Evolutionary conservation across 495 filamentous ascomycete species (phyloP).

Genomic region (Aspergillus ostianus): DNA sequence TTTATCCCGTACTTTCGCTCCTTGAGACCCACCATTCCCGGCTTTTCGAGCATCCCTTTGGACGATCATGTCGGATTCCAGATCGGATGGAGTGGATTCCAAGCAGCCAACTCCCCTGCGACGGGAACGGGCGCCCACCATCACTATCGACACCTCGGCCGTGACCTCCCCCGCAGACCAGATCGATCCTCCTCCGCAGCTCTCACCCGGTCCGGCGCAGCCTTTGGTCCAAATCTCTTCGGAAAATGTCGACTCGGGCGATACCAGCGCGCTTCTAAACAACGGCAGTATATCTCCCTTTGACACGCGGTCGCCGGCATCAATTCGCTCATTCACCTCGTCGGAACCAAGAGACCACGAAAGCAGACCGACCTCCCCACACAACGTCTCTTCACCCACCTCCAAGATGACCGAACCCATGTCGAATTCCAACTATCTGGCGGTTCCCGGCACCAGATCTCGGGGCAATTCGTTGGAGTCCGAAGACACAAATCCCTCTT

Average conservation of each 20-base stretch:
- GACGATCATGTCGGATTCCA: constrained; percentile 36
- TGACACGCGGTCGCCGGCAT: constrained; percentile 55
- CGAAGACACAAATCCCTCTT: constrained; percentile 49
- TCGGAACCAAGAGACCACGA: constrained; percentile 74
- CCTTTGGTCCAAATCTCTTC: constrained; percentile 44
- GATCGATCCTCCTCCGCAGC: constrained; percentile 23
- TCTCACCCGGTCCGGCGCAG: constrained; percentile 38
- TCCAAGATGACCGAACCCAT: constrained; percentile 44
- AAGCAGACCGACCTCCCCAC: constrained; percentile 81
- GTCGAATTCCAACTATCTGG: constrained; percentile 55
- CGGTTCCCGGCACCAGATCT: constrained; percentile 60
- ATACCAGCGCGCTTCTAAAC: constrained; percentile 40
- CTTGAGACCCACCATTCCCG: constrained; percentile 17
- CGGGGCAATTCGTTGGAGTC: constrained; percentile 67
- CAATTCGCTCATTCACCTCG: constrained; percentile 58
- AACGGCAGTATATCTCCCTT: constrained; percentile 51
- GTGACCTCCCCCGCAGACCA: constrained; percentile 42
- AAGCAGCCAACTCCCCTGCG: constrained; percentile 35
- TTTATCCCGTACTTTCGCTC: constrained; percentile 3
- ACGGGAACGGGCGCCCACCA: constrained; percentile 59
- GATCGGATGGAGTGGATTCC: constrained; percentile 27
- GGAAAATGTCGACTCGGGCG: constrained; percentile 40
- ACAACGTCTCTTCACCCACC: constrained; percentile 79
- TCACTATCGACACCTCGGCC: constrained; percentile 73
- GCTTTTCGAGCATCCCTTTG: constrained; percentile 6